Evolutionary conservation across 2,329 filamentous ascomycete genomes (phyloP).

Genomic region (Colletotrichum incanum): DNA sequence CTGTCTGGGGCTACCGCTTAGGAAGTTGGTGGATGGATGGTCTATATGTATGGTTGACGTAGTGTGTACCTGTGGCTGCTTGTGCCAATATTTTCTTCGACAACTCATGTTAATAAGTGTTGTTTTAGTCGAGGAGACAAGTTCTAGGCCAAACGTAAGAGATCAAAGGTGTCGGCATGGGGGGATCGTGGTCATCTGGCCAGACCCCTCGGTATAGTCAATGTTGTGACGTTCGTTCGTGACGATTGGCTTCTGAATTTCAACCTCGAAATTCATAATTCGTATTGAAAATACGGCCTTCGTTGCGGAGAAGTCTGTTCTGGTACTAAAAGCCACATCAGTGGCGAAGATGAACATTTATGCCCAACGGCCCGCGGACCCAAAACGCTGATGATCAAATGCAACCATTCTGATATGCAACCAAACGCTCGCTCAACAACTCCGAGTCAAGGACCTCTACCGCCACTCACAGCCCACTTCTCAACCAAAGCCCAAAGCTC

Average conservation of each 20-base stretch:
- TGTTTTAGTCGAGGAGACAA: too few species aligned
- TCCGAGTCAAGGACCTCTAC: neutral
- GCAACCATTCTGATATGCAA: neutral
- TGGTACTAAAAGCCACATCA: neutral
- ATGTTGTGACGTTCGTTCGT: neutral
- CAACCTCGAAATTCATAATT: neutral
- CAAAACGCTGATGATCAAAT: neutral
- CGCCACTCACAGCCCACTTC: slow-evolving; percentile 30
- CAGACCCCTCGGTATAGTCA: too few species aligned
- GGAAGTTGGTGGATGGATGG: neutral
- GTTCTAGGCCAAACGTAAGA: too few species aligned
- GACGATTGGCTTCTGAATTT: too few species aligned
- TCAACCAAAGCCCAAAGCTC: slow-evolving; percentile 40
- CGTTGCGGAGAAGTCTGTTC: neutral
- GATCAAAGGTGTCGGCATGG: too few species aligned
- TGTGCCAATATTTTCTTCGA: neutral
- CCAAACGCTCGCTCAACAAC: neutral
- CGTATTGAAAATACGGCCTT: neutral
- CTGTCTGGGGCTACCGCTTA: slow-evolving; percentile 50
- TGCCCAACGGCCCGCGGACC: neutral
- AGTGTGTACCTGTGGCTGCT: neutral
- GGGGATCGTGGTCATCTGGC: too few species aligned
- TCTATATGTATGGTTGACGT: neutral
- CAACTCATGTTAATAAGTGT: too few species aligned
- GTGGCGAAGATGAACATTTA: too few species aligned